A percentile compares a stretch with the other conserved stretches of the same genome.
These are phyloP conservation scores for Cornus suecica DNA, from an alignment of 148 eudicot species.

Conservation along the genomic window DNA sequence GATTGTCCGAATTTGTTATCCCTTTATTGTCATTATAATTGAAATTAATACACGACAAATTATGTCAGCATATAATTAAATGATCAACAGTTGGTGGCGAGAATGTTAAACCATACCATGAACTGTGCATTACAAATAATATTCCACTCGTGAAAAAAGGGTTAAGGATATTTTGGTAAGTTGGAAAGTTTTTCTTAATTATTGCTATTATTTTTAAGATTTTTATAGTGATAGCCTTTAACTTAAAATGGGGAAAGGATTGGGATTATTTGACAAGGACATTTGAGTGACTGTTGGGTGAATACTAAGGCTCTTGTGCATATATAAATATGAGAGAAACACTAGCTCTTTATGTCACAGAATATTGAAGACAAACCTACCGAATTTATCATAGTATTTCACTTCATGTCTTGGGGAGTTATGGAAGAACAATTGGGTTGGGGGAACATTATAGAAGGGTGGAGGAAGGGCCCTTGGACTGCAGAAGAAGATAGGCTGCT, in stretches of 20 bases:
- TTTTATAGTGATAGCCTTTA: not conserved
- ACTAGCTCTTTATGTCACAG: constrained; percentile 28
- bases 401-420: constrained; percentile 9
- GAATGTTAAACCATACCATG: not conserved
- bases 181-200: not conserved
- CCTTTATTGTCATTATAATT: no score
- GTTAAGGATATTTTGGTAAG: constrained; percentile 27
- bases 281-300: constrained; percentile 12
- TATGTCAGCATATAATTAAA: not conserved
- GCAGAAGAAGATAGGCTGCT: constrained; percentile 77
- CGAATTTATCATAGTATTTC: not conserved
- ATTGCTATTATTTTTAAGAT: no score
- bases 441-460: constrained; percentile 58
- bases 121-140: not conserved
- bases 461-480: constrained; percentile 97
- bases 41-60: no score
- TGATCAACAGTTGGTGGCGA: not conserved
- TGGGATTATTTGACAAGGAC: constrained; percentile 24
- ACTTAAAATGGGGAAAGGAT: not conserved
- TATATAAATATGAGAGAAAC: constrained; percentile 56
- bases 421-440: constrained; percentile 31
- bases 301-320: constrained; percentile 8
- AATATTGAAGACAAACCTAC: constrained; percentile 20
- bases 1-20: no score
- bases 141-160: not conserved